Conservation (phyloP, 805 yeast genomes). For the Candida arabinofermentans region DNA sequence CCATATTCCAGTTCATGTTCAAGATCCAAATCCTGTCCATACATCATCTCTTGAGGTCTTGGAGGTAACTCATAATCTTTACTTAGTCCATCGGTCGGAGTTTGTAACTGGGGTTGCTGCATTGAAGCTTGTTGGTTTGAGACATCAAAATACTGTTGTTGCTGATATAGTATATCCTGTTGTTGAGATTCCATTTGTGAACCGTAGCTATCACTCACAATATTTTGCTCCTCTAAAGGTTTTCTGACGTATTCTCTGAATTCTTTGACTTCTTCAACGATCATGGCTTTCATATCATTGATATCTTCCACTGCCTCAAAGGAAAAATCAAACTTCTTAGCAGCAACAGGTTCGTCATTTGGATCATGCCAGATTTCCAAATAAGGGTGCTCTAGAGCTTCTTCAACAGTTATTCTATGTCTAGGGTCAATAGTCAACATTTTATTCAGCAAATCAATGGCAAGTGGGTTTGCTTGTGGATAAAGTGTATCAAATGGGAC, state of each 20-base stretch:
- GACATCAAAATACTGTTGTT: conserved; percentile 15
- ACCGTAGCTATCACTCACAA: conserved; percentile 27
- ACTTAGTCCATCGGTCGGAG: conserved; percentile 39
- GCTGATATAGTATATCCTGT: conserved; percentile 18
- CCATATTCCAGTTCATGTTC: conserved; percentile 70
- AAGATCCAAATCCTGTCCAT: conserved; percentile 38
- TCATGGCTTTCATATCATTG: conserved; percentile 69
- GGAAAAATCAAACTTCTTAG: conserved; percentile 76
- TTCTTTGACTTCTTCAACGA: conserved; percentile 70
- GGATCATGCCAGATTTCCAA: conserved; percentile 90
- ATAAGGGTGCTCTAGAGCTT: conserved; percentile 88
- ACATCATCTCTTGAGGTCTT: conserved; percentile 51
- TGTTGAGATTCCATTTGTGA: conserved; percentile 15
- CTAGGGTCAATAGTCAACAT: conserved; percentile 87
- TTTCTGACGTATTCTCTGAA: conserved; percentile 80
- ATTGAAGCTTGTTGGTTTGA: conserved; percentile 20
- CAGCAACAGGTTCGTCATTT: conserved; percentile 82
- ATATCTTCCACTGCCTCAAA: conserved; percentile 84
- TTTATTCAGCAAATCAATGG: conserved; percentile 71
- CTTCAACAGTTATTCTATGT: conserved; percentile 79
- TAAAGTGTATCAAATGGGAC: conserved; percentile 68
- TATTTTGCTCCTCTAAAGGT: conserved; percentile 54
- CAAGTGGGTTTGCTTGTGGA: conserved; percentile 84
- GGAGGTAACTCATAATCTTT: conserved; percentile 55
- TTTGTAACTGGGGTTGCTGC: conserved; percentile 33